Percentiles rank a stretch among this genome's conserved stretches.
Evolutionary conservation across 306 rosid genomes (phyloP).

Genomic region (Prunus mongolica): DNA sequence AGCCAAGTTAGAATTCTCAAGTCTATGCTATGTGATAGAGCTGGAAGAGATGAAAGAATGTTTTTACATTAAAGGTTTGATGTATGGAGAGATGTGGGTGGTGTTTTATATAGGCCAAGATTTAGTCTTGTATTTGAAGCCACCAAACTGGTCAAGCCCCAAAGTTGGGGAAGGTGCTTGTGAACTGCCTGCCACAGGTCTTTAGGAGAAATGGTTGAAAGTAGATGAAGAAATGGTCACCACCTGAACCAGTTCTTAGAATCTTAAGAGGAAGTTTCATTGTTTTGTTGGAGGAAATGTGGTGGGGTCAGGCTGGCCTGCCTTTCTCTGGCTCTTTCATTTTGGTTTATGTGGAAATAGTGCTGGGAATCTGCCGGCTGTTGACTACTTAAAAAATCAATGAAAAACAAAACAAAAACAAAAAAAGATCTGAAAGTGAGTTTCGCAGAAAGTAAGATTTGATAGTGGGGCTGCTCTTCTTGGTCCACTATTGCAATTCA

Average conservation of each 20-base stretch:
- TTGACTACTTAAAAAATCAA: not conserved
- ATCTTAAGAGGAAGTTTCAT: not conserved
- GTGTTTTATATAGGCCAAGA: conserved; percentile 2
- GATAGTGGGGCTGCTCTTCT: not conserved
- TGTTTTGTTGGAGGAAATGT: not conserved
- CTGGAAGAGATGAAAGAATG: conserved; percentile 17
- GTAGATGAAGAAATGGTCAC: conserved; percentile 4
- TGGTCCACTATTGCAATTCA: not conserved
- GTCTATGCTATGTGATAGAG: not conserved
- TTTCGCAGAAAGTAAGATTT: not conserved
- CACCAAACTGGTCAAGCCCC: not conserved
- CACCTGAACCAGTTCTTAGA: not conserved
- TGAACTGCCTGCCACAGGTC: not conserved
- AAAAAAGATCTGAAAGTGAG: conserved; percentile 13
- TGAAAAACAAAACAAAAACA: not conserved
- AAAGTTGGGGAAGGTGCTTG: conserved; percentile 37
- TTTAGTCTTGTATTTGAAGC: conserved; percentile 10
- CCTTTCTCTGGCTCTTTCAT: not conserved
- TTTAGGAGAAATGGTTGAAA: not conserved
- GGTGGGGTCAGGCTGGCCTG: conserved; percentile 6
- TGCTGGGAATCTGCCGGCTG: not conserved
- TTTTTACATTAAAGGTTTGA: not conserved
- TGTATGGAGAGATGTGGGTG: not conserved
- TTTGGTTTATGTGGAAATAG: not conserved
- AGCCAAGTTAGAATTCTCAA: conserved; percentile 10